phyloP scores from a whole-genome alignment of 148 eudicot genomes.

The Arbutus unedo region DNA sequence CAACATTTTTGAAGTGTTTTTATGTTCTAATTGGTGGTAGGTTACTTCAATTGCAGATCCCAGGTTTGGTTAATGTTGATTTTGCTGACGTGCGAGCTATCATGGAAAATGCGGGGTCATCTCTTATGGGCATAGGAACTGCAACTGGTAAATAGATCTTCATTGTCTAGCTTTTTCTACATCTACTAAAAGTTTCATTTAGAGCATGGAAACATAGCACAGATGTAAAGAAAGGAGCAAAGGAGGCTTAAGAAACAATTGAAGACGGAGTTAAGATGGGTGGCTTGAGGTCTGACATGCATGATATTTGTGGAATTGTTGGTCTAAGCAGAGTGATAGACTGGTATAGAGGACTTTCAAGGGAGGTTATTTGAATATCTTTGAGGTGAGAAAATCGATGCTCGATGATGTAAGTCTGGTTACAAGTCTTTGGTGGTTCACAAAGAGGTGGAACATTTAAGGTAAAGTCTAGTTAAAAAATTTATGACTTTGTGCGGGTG shows the following conservation, averaged over 20 bases:
- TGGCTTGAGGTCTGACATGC: no score
- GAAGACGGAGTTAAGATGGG: no score
- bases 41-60: constrained; percentile 16
- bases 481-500: no score
- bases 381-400: not conserved
- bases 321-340: no score
- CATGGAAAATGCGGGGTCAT: constrained; percentile 19
- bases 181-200: not conserved
- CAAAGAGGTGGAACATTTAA: not conserved
- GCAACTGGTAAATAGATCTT: constrained; percentile 15
- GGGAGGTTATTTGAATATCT: no score
- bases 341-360: no score
- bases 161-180: not conserved
- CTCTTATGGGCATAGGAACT: constrained; percentile 19
- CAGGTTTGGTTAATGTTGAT: constrained; percentile 19
- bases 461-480: no score
- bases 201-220: not conserved
- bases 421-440: not conserved
- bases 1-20: not conserved
- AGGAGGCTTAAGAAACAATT: no score
- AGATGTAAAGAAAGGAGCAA: not conserved
- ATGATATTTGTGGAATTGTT: no score
- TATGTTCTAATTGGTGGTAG: constrained; percentile 6
- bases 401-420: not conserved
- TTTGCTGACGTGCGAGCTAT: constrained; percentile 20